Conservation (phyloP, 179 eudicot genomes). For the Heliamphora pulchella region DNA sequence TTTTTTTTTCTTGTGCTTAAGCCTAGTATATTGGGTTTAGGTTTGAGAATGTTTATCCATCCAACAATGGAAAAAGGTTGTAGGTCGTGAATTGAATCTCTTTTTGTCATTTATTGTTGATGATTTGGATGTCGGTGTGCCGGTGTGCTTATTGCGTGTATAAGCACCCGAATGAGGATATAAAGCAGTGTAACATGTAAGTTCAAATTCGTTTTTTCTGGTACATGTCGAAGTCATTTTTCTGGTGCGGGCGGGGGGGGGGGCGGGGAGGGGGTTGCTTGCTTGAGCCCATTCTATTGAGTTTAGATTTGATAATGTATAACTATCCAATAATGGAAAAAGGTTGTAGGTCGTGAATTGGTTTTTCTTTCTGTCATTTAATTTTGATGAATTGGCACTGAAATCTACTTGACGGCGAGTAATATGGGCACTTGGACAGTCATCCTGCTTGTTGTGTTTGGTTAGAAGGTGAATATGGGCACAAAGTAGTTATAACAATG, state of each 20-base stretch:
- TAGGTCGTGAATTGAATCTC: not conserved
- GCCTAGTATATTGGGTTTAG: not conserved
- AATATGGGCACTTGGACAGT: too few relatives aligned
- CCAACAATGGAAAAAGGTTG: too few relatives aligned
- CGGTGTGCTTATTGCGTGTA: conserved; percentile 96
- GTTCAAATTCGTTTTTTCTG: conserved; percentile 4
- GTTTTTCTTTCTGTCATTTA: not conserved
- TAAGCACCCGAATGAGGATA: conserved; percentile 91
- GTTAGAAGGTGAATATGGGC: too few relatives aligned
- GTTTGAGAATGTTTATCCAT: not conserved
- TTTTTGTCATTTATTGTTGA: not conserved
- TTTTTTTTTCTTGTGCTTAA: not conserved
- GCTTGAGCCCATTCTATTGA: not conserved
- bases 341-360: not conserved
- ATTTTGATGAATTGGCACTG: too few relatives aligned
- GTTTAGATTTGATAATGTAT: not conserved
- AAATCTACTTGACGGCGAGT: too few relatives aligned
- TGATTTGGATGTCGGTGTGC: conserved; percentile 67
- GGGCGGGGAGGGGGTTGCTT: too few relatives aligned
- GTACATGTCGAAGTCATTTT: not conserved
- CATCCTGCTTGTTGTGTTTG: not conserved
- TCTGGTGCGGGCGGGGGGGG: too few relatives aligned
- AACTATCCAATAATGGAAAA: too few relatives aligned
- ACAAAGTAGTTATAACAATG: too few relatives aligned
- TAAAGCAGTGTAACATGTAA: conserved; percentile 97